Percentiles rank a stretch among this genome's conserved stretches.
Conservation (phyloP, 495 filamentous ascomycete species). For the Aspergillus affinis region DNA sequence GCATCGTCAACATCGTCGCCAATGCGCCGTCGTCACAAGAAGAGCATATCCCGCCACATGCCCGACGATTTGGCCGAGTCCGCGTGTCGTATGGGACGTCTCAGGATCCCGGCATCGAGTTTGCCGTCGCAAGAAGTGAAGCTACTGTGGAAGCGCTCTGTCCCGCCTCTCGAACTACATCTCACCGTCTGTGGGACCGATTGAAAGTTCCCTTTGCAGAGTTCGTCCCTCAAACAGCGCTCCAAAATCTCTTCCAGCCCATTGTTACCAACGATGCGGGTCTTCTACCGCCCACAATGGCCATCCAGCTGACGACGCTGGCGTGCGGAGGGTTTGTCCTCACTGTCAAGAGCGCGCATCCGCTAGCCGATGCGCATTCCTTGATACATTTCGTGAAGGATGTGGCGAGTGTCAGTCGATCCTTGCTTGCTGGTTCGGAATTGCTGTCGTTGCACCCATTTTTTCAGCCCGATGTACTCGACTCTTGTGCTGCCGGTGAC, state of each 20-base stretch:
- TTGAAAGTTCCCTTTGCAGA: constrained; percentile 19
- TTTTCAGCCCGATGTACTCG: constrained; percentile 31
- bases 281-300: constrained; percentile 29
- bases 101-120: constrained; percentile 37
- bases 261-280: background rate
- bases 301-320: constrained; percentile 40
- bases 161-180: constrained; percentile 23
- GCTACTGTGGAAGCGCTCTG: constrained; percentile 28
- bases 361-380: constrained; percentile 46
- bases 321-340: constrained; percentile 43
- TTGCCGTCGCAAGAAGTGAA: constrained; percentile 25
- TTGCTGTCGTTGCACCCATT: constrained; percentile 16
- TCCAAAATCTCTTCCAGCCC: constrained; percentile 1
- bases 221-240: constrained; percentile 10
- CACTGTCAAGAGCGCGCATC: constrained; percentile 43
- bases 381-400: constrained; percentile 48
- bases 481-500: constrained; percentile 28
- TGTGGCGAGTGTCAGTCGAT: constrained; percentile 35
- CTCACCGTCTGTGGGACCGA: constrained; percentile 28
- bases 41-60: constrained; percentile 20
- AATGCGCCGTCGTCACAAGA: background rate
- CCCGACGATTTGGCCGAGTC: constrained; percentile 35
- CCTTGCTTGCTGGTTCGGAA: constrained; percentile 10
- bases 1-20: constrained; percentile 16
- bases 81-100: constrained; percentile 31